Evolutionary conservation across 176 grass and related monocot genomes (phyloP).

Genomic region (Tillandsia fasciculata): DNA sequence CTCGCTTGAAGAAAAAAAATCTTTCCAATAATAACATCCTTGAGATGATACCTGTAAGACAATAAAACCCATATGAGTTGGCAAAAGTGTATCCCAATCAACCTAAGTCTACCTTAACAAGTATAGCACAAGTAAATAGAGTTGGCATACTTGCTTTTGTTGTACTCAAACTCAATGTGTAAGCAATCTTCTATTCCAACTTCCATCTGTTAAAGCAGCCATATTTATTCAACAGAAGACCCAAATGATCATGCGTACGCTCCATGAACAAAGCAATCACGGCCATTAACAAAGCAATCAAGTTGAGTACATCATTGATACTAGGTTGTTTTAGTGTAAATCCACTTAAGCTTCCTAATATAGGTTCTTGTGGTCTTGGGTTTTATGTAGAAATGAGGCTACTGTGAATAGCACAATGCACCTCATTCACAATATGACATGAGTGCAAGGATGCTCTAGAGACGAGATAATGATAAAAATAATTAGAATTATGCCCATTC

Average conservation of each 20-base stretch:
- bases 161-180: slow-evolving; percentile 98
- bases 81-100: slow-evolving; percentile 5
- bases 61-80: slow-evolving; percentile 10
- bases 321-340: too few species aligned
- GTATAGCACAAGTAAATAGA: not conserved
- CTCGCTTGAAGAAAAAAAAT: slow-evolving; percentile 97
- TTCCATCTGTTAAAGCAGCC: slow-evolving; percentile 64
- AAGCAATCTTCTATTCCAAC: slow-evolving; percentile 99
- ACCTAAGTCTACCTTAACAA: slow-evolving; percentile 10
- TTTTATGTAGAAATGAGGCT: too few species aligned
- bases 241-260: not conserved
- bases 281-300: too few species aligned
- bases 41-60: slow-evolving; percentile 73
- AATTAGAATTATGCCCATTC: too few species aligned
- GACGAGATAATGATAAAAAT: too few species aligned
- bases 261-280: too few species aligned
- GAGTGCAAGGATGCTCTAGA: too few species aligned
- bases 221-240: not conserved
- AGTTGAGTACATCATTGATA: too few species aligned
- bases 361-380: too few species aligned
- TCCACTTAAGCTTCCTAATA: too few species aligned
- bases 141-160: slow-evolving; percentile 80
- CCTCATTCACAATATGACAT: too few species aligned
- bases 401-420: too few species aligned
- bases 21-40: slow-evolving; percentile 94